phyloP scores from a whole-genome alignment of 2,329 filamentous ascomycete species.

The Verticillium alfalfae region DNA sequence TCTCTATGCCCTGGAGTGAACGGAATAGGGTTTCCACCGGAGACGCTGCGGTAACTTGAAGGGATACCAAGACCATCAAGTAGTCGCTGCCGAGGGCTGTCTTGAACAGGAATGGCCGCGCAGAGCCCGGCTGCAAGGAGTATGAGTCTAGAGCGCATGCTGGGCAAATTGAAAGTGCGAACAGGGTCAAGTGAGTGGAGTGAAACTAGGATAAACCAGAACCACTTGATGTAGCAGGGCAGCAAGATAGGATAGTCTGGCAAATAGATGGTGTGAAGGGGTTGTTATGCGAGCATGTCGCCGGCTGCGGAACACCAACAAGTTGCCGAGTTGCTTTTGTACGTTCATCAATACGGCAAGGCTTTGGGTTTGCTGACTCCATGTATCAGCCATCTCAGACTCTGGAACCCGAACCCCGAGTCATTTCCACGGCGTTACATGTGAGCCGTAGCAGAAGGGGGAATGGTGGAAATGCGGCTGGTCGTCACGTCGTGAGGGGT shows the following conservation, averaged over 20 bases:
- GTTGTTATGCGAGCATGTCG: neutral
- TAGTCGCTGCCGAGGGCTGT: constrained; percentile 51
- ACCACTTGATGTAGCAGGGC: neutral
- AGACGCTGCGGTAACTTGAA: constrained; percentile 29
- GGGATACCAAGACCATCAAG: constrained; percentile 42
- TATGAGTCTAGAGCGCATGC: neutral
- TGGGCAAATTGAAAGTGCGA: neutral
- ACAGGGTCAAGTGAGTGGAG: neutral
- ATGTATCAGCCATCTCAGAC: neutral
- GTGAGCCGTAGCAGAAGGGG: neutral
- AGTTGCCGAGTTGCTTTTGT: neutral
- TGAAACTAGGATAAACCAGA: neutral
- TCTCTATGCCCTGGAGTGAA: constrained; percentile 50
- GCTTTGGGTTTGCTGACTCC: neutral
- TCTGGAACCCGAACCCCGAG: neutral
- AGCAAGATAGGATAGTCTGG: neutral
- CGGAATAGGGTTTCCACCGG: constrained; percentile 6
- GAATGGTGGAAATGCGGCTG: neutral
- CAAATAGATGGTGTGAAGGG: neutral
- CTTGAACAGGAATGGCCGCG: constrained; percentile 20
- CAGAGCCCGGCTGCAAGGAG: constrained; percentile 2
- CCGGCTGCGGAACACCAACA: neutral
- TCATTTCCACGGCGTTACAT: neutral
- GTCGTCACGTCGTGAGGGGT: neutral
- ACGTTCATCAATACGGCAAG: neutral